Conservation (phyloP, 2,329 filamentous ascomycete genomes). For the Xylariomycetidae sp. region DNA sequence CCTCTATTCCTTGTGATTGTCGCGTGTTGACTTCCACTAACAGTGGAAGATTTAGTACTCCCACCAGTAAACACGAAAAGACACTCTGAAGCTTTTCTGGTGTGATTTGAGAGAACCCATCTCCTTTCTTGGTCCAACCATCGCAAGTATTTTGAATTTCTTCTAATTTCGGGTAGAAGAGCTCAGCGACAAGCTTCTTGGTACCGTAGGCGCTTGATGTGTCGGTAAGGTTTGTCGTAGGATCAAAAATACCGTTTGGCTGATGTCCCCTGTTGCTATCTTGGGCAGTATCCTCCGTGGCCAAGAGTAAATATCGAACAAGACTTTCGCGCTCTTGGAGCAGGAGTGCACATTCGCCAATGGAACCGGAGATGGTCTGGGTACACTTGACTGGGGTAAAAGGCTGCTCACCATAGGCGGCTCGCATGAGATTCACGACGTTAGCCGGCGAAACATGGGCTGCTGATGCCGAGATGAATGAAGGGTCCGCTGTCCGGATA, state of each 20-base stretch:
- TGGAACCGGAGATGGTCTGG: slow-evolving; percentile 40
- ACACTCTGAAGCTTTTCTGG: slow-evolving; percentile 49
- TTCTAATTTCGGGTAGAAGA: slow-evolving; percentile 48
- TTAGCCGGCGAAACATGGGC: slow-evolving; percentile 61
- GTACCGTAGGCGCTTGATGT: slow-evolving; percentile 37
- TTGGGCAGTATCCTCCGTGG: slow-evolving; percentile 32
- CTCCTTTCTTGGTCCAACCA: slow-evolving; percentile 41
- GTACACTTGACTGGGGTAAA: slow-evolving; percentile 27
- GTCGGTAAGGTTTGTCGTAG: slow-evolving; percentile 23
- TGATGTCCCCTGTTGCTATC: slow-evolving; percentile 2
- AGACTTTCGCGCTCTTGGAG: slow-evolving; percentile 39
- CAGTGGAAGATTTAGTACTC: slow-evolving; percentile 42
- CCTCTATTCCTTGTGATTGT: slow-evolving; percentile 45
- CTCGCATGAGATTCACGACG: slow-evolving; percentile 63
- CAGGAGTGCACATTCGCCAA: slow-evolving; percentile 44
- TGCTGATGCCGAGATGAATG: slow-evolving; percentile 61
- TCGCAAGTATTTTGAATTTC: slow-evolving; percentile 43
- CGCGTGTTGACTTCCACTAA: slow-evolving; percentile 42
- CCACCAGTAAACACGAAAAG: slow-evolving; percentile 42
- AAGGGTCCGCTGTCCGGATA: slow-evolving; percentile 52
- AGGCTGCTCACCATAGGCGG: slow-evolving; percentile 55
- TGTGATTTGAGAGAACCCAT: slow-evolving; percentile 46
- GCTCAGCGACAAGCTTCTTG: slow-evolving; percentile 48
- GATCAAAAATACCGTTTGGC: slow-evolving; percentile 1
- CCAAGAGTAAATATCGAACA: slow-evolving; percentile 51